Evolutionary conservation across 2,329 filamentous ascomycete genomes (phyloP), one percentile per base, ranked within the genome.

Genomic region (Aureobasidium sp.): DNA sequence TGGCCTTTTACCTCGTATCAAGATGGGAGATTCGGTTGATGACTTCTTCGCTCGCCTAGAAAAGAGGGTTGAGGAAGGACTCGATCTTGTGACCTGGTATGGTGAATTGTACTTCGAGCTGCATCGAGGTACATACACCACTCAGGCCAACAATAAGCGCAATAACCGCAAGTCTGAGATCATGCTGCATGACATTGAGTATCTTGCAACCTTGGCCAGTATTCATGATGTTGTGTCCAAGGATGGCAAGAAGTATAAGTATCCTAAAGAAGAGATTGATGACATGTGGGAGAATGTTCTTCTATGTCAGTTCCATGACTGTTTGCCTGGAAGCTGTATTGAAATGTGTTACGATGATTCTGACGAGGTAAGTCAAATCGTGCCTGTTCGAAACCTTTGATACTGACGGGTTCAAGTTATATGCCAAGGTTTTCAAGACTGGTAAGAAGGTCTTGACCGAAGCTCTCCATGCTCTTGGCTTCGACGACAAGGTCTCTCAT

Each of bases 341-440:
- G 90, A 94, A 68, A 96, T 97, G 90, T 95, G 90, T 69, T 97
- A 97, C 63, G 88, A 95, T 67, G 93, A 98, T 66, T 95, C 90
- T 3, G 86, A 95, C 65, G 80, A 90, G 78, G 72, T 74, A 61
- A 44, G 66, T 58, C 12, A 8, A 10, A 41, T 22, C 3, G 21
- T 7, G 42, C 3, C 16, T n/a, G 3, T 24, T 16, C 14, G 12
- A 47, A n/a, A 22, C 4, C 16, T 21, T 12, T 6, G 6, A 7
- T 7, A 22, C 39, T 51, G 29, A 58, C 40, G 39, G 1, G 5
- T n/a, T 6, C 19, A 50, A 73, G 68, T 77, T 95, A 6, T 98
- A 98, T 65, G 85, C 80, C 2, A 76, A 88, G 60, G 81, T 95
- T 2, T 95, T 95, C 65, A 74, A 83, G 59, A 89, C 81, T 1